Base-by-base conservation (phyloP, 2,329 filamentous ascomycete genomes). In the Alternaria gaisen region DNA sequence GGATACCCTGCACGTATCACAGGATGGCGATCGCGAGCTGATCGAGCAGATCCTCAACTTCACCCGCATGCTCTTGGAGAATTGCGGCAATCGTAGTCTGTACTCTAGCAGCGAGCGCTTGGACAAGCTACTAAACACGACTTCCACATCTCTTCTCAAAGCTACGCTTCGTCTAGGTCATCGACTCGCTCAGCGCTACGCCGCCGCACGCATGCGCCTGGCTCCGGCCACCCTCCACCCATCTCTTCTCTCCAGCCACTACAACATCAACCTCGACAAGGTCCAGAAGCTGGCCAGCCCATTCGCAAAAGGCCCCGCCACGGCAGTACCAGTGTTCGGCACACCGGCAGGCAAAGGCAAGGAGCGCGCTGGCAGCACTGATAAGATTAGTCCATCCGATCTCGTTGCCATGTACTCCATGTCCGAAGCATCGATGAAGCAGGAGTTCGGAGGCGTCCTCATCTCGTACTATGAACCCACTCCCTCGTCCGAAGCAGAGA, bases 31-130 rank as follows among this genome's bases (percentile, higher is more conserved):
- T 78, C 85, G 89, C 69, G 83, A 91, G 73, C 84, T 99, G 63
- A 82, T 98, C 57, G 90, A 97, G 76, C 85, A 87, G 30, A 86
- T 98, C 55, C 83, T 99, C 61, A 85, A 87, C 69, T 99, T 99
- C 79, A 97, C 94, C 22, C 88, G 90, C 63, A 87, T 97, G 78
- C 84, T 99, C 30, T 82, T 98, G 53, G 93, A 98, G 77, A 95
- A 97, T 76, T 99, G 95, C 79, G 95, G 94, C 61, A 99, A 99
- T 76, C 87, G 96, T 69, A 97, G 94, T 81, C 89, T 99, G 71
- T 99, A 98, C 78, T 92, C 91, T 62, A 99, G 95, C 83, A 98
- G 94, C 77, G 86, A 90, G 67, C 92, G 96, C 71, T 83, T 99
- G 63, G 95, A 94, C 76, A 90, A 94, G 75, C 85, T 99, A 41